These are phyloP conservation scores for Hericium coralloides DNA, from an alignment of 768 basidiomycete genomes.

Conservation along the genomic window DNA sequence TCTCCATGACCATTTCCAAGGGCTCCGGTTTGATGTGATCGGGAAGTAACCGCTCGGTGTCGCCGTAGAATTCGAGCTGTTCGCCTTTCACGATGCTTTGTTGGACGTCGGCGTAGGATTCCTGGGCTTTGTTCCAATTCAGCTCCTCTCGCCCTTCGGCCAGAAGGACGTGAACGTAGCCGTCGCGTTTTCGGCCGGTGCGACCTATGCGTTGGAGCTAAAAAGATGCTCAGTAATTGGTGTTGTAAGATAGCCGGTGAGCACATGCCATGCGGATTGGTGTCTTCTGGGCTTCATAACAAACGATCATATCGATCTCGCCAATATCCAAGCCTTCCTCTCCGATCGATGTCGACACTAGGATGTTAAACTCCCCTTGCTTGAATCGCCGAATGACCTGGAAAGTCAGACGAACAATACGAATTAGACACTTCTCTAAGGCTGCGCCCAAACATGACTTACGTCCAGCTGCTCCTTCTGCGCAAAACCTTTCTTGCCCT, in stretches of 20 bases:
- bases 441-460: conserved; percentile 11
- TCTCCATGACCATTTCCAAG: conserved; percentile 76
- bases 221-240: not conserved
- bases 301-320: conserved; percentile 91
- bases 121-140: conserved; percentile 85
- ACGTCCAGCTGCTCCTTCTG: conserved; percentile 93
- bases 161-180: conserved; percentile 84
- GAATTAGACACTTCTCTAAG: not conserved
- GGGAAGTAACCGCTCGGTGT: conserved; percentile 82
- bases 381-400: conserved; percentile 88
- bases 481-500: conserved; percentile 77
- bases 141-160: conserved; percentile 85
- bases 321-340: conserved; percentile 99
- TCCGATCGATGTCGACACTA: conserved; percentile 94
- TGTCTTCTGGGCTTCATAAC: conserved; percentile 94
- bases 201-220: conserved; percentile 95
- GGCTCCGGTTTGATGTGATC: conserved; percentile 66
- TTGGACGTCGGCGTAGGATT: conserved; percentile 82
- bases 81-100: conserved; percentile 78
- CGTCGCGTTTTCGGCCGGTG: conserved; percentile 87
- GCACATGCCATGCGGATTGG: conserved; percentile 85
- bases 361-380: conserved; percentile 75
- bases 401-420: not conserved
- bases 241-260: not conserved
- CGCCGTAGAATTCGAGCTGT: conserved; percentile 85